phyloP scores from a whole-genome alignment of 192 early-diverging fungal genomes.

The Linnemannia elongata region DNA sequence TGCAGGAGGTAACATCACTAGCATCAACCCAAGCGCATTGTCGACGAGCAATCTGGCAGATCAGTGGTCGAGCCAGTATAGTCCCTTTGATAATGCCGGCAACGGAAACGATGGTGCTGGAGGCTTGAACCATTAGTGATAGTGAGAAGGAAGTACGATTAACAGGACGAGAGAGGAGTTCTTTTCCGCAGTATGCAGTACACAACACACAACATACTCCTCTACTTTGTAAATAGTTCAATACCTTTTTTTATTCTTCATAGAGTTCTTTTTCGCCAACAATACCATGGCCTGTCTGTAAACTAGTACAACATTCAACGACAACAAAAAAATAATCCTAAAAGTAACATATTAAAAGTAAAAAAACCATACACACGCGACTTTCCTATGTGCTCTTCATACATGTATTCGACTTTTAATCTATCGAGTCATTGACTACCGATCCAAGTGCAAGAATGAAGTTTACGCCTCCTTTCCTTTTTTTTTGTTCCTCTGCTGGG shows the following conservation, averaged over 20 bases:
- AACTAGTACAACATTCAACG: not conserved
- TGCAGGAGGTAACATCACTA: not conserved
- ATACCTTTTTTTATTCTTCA: constrained; percentile 9
- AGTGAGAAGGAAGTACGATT: not conserved
- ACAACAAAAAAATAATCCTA: not conserved
- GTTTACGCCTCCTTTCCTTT: too few relatives aligned
- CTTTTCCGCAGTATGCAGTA: not conserved
- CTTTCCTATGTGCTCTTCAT: not conserved
- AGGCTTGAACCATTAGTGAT: not conserved
- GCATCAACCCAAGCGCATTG: constrained; percentile 1
- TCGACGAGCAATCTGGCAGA: not conserved
- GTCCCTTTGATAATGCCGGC: not conserved
- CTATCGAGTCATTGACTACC: too few relatives aligned
- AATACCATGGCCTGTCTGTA: not conserved
- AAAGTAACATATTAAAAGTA: not conserved
- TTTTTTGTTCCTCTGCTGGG: too few relatives aligned
- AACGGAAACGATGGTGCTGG: not conserved
- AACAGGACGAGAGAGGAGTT: not conserved
- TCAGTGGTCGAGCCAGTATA: constrained; percentile 33
- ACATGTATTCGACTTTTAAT: too few relatives aligned
- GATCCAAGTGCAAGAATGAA: too few relatives aligned
- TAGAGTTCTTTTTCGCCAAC: not conserved
- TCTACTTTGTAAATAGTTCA: constrained; percentile 9
- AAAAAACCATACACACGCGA: not conserved
- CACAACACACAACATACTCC: not conserved